Conservation (phyloP, 2,329 filamentous ascomycete genomes). For the Tolypocladium tundrense region DNA sequence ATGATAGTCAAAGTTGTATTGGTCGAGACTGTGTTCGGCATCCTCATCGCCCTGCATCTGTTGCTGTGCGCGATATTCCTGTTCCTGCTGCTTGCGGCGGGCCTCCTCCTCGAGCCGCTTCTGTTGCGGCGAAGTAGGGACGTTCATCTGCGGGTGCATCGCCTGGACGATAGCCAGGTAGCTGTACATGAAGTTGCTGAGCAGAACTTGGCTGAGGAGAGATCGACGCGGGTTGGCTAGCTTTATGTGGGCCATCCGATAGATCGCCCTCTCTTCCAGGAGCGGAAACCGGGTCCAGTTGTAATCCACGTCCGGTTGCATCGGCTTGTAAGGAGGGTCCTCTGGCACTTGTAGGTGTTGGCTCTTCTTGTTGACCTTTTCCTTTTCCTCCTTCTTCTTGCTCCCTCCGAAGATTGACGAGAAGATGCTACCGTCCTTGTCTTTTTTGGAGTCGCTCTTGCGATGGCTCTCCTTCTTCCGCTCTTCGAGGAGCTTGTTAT, state of each 20-base stretch:
- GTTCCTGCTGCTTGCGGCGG: slow-evolving; percentile 37
- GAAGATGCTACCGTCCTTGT: slow-evolving; percentile 89
- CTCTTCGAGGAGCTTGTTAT: slow-evolving; percentile 66
- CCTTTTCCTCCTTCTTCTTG: slow-evolving; percentile 77
- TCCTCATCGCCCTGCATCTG: slow-evolving; percentile 34
- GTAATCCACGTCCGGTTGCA: slow-evolving; percentile 86
- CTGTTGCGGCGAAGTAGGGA: slow-evolving; percentile 73
- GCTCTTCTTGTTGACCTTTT: slow-evolving; percentile 62
- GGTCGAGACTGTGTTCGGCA: slow-evolving; percentile 35
- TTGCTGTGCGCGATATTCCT: slow-evolving; percentile 37
- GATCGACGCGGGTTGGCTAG: slow-evolving; percentile 92
- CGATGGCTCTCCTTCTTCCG: slow-evolving; percentile 70
- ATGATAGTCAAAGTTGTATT: slow-evolving; percentile 44
- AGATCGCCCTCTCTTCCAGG: slow-evolving; percentile 90
- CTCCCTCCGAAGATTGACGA: slow-evolving; percentile 84
- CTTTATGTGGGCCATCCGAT: slow-evolving; percentile 98
- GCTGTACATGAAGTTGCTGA: slow-evolving; percentile 99
- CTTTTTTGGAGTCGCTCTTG: slow-evolving; percentile 73
- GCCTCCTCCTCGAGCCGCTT: slow-evolving; percentile 48
- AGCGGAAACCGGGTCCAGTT: slow-evolving; percentile 94
- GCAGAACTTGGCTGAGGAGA: slow-evolving; percentile 83
- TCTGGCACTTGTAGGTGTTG: slow-evolving; percentile 69
- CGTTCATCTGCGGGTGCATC: slow-evolving; percentile 93
- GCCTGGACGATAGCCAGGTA: slow-evolving; percentile 98
- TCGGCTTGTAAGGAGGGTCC: slow-evolving; percentile 59